Evolutionary conservation across 1,284 basidiomycete genomes (phyloP).

Genomic region (Lignosus rhinocerotis): DNA sequence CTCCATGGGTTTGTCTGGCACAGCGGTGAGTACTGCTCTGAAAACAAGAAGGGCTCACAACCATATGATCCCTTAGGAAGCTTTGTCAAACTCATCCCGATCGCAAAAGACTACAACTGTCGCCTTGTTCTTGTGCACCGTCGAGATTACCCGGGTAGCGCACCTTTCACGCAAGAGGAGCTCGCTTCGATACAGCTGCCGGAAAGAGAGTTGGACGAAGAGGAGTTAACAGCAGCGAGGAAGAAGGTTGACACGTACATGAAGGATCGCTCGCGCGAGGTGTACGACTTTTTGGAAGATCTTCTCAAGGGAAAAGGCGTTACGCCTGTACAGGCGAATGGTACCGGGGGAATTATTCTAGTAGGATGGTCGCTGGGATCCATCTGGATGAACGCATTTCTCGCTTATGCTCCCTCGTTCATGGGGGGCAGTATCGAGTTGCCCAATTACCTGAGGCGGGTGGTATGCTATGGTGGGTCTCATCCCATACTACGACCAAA

Average conservation of each 20-base stretch:
- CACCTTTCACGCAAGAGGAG: slow-evolving; percentile 22
- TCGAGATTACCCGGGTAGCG: slow-evolving; percentile 15
- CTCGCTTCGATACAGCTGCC: slow-evolving; percentile 11
- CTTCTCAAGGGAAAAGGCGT: slow-evolving; percentile 23
- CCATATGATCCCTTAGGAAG: background rate
- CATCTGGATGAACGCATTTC: slow-evolving; percentile 10
- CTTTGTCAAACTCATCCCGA: slow-evolving; percentile 14
- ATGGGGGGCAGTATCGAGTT: background rate
- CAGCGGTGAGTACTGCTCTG: slow-evolving; percentile 3
- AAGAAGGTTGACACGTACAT: slow-evolving; percentile 11
- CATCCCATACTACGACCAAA: no score
- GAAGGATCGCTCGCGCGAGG: slow-evolving; percentile 20
- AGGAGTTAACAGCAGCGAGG: background rate
- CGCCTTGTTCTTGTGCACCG: slow-evolving; percentile 17
- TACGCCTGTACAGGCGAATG: slow-evolving; percentile 5
- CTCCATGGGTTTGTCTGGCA: slow-evolving; percentile 19
- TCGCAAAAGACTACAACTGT: slow-evolving; percentile 4
- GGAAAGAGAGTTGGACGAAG: background rate
- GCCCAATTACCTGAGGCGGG: slow-evolving; percentile 9
- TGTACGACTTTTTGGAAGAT: slow-evolving; percentile 29
- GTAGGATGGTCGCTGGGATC: slow-evolving; percentile 16
- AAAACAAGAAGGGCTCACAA: background rate
- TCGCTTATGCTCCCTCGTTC: slow-evolving; percentile 12
- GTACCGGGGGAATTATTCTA: slow-evolving; percentile 11
- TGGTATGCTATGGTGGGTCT: slow-evolving; percentile 12